phyloP scores from a whole-genome alignment of 768 basidiomycete species.

The Lactarius vividus region DNA sequence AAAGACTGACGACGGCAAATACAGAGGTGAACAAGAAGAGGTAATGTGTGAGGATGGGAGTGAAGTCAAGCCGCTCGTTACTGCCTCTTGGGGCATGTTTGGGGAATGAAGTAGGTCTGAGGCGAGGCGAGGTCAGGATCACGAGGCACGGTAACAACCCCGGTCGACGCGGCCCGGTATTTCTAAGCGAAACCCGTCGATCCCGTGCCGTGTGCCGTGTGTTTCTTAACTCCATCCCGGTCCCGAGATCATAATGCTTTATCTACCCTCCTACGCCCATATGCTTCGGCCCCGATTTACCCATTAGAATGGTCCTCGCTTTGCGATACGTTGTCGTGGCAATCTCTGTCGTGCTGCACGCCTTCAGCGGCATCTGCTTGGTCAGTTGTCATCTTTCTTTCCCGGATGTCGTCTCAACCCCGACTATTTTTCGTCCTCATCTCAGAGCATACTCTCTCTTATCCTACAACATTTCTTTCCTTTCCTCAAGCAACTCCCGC shows the following conservation, averaged over 20 bases:
- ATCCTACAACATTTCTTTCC: slow-evolving; percentile 14
- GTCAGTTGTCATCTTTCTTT: neutral
- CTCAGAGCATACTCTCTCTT: slow-evolving; percentile 22
- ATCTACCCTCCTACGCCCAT: neutral
- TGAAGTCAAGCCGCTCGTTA: slow-evolving; percentile 73
- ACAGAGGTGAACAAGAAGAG: slow-evolving; percentile 87
- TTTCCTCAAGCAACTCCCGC: slow-evolving; percentile 12
- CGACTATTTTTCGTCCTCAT: neutral
- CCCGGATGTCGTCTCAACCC: neutral
- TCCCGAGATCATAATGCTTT: neutral
- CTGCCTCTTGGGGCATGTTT: slow-evolving; percentile 50
- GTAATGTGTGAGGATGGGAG: slow-evolving; percentile 87
- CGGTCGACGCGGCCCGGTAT: neutral
- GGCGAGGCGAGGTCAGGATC: slow-evolving; percentile 1
- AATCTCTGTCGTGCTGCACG: slow-evolving; percentile 6
- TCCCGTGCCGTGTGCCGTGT: too few relatives aligned
- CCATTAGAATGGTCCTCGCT: neutral
- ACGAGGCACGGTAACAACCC: slow-evolving; percentile 1
- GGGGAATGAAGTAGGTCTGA: slow-evolving; percentile 1
- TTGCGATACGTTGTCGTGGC: slow-evolving; percentile 10
- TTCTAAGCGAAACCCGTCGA: neutral
- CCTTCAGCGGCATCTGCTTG: slow-evolving; percentile 13
- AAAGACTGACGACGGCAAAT: slow-evolving; percentile 63
- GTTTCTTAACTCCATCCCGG: slow-evolving; percentile 1
- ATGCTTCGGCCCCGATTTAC: neutral